phyloP scores from a whole-genome alignment of 345 rosid genomes.

The Pistacia vera region DNA sequence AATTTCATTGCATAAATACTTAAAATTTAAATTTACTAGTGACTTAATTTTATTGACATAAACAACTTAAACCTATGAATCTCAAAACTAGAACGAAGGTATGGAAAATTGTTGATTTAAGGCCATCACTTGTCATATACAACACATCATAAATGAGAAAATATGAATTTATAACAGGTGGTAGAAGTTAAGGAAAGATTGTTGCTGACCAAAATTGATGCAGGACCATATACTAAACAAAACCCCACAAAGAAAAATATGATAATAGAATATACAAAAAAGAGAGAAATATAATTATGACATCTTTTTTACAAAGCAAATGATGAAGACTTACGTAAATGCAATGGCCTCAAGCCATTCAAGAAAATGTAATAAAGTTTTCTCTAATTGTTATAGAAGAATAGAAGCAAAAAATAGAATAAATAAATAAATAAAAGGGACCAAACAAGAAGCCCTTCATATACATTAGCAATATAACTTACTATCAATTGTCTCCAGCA shows the following conservation, averaged over 20 bases:
- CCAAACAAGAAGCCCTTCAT: background rate
- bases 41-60: background rate
- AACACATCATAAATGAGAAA: background rate
- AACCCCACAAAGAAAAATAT: background rate
- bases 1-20: background rate
- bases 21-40: background rate
- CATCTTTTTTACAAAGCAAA: too few relatives aligned
- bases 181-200: background rate
- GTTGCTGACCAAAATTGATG: background rate
- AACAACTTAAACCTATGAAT: background rate
- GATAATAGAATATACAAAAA: background rate
- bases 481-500: constrained; percentile 83
- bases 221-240: background rate
- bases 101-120: background rate
- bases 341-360: too few relatives aligned
- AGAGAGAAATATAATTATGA: background rate
- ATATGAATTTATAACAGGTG: background rate
- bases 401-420: too few relatives aligned
- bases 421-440: background rate
- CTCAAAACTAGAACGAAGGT: background rate
- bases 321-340: too few relatives aligned
- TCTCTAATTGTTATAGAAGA: too few relatives aligned
- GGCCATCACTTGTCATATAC: background rate
- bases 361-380: too few relatives aligned
- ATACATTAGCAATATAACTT: constrained; percentile 29